Base-by-base conservation (phyloP, 495 filamentous ascomycete species). In the Pseudevernia furfuracea region DNA sequence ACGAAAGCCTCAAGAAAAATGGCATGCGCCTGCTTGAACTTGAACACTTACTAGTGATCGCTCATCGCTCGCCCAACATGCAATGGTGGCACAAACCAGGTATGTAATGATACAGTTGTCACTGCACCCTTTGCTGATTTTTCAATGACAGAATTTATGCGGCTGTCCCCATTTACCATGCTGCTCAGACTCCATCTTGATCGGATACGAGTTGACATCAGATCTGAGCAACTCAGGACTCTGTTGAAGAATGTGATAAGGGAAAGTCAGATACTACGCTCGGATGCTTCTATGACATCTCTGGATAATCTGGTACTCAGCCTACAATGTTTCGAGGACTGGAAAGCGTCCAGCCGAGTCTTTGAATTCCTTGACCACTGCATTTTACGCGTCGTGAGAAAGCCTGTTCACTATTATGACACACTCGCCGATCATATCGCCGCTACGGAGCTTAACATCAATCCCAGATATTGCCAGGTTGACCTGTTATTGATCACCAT, bases 331-430 rank as follows among this genome's bases (percentile, higher is more conserved):
- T 58, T 73, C 17, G 59, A 68, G 37, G 64, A 9, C 48, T 49
- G 60, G 58, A 69, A 65, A 41, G 67, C 62, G 52, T 67, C 59
- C 8, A 65, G 69, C 11, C 52, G 65, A 1, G 65, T 85, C 1
- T 84, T 84, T 72, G 65, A 81, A 6, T 96, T 93, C 68, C 71
- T 97, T 59, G 91, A 97, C 65, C 89, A 92, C 58, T 94, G 90
- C 72, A 76, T 87, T 23, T 81, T 81, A 48, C 84, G 90, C 21
- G 85, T 86, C 57, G 83, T 84, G 8, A 86, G 84, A 59, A 84
- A 83, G 46, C 86, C 88, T 9, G 82, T 90, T 68, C 91, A 67
- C 48, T 71, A 95, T 69, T 93, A 94, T 70, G 74, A 88, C 10
- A 84, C 88, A 58, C 59, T 79, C 21, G 66, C 79, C 41, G 68